Conservation (phyloP, 2,329 filamentous ascomycete species). For the Myriosclerotinia curreyana region DNA sequence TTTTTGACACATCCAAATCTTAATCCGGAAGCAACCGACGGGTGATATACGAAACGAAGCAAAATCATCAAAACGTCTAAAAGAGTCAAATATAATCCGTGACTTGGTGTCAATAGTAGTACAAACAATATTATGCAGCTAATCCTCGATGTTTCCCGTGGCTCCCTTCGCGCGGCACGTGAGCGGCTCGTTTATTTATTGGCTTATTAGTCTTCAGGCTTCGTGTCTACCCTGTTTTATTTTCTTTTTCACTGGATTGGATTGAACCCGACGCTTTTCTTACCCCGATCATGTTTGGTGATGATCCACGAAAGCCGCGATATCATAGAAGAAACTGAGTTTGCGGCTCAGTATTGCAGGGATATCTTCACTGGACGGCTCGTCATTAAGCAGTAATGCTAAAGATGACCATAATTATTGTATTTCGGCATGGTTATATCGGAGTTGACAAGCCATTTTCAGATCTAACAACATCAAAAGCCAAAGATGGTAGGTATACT, state of each 20-base stretch:
- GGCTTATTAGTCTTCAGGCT: constrained; percentile 12
- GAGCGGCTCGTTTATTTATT: constrained; percentile 20
- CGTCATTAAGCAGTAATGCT: background rate
- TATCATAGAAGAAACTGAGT: constrained; percentile 4
- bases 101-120: background rate
- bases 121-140: constrained; percentile 12
- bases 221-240: constrained; percentile 3
- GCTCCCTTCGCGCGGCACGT: too few species aligned
- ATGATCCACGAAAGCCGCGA: background rate
- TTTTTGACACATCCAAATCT: background rate
- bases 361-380: background rate
- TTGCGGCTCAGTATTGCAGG: background rate
- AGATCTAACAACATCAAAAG: background rate
- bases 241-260: background rate
- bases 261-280: background rate
- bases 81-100: background rate
- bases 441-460: background rate
- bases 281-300: background rate
- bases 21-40: constrained; percentile 1
- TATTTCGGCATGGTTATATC: background rate
- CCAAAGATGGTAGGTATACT: background rate
- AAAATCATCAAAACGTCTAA: background rate
- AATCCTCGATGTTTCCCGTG: too few species aligned
- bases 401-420: background rate
- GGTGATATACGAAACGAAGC: background rate